Evolutionary conservation across 164 flowering plant genomes (phyloP).

Genomic region (Dillenia suffruticosa): DNA sequence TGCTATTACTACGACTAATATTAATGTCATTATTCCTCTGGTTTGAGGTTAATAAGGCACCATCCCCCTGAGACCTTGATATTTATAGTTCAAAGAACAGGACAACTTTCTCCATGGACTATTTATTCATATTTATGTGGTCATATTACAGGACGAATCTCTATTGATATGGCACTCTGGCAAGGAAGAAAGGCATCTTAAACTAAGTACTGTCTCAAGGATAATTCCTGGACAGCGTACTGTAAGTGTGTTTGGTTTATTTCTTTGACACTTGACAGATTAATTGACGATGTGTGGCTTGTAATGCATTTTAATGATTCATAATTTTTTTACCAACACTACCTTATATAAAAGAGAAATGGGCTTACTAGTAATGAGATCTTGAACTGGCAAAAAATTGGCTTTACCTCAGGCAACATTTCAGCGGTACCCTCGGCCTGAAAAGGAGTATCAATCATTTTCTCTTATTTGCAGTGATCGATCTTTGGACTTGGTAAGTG

Average conservation of each 20-base stretch:
- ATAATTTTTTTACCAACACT: too few relatives aligned
- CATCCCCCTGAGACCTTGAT: too few relatives aligned
- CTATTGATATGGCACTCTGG: conserved; percentile 79
- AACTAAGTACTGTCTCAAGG: conserved; percentile 67
- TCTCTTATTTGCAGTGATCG: conserved; percentile 74
- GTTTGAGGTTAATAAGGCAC: too few relatives aligned
- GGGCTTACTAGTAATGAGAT: neutral
- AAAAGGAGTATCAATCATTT: conserved; percentile 94
- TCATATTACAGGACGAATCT: conserved; percentile 72
- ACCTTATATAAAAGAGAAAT: too few relatives aligned
- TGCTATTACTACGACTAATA: too few relatives aligned
- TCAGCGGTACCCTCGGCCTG: conserved; percentile 89
- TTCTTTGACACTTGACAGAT: neutral
- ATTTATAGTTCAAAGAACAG: too few relatives aligned
- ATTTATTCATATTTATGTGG: conserved; percentile 1
- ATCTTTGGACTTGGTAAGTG: conserved; percentile 84
- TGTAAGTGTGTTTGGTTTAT: conserved; percentile 46
- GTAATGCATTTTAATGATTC: too few relatives aligned
- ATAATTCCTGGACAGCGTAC: conserved; percentile 96
- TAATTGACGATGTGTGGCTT: too few relatives aligned
- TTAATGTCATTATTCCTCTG: too few relatives aligned
- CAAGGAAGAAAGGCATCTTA: conserved; percentile 78
- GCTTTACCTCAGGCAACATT: conserved; percentile 63
- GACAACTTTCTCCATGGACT: neutral
- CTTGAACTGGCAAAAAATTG: conserved; percentile 1